Conservation (phyloP, 73 alveolate species). For the Paramecium sexaurelia region DNA sequence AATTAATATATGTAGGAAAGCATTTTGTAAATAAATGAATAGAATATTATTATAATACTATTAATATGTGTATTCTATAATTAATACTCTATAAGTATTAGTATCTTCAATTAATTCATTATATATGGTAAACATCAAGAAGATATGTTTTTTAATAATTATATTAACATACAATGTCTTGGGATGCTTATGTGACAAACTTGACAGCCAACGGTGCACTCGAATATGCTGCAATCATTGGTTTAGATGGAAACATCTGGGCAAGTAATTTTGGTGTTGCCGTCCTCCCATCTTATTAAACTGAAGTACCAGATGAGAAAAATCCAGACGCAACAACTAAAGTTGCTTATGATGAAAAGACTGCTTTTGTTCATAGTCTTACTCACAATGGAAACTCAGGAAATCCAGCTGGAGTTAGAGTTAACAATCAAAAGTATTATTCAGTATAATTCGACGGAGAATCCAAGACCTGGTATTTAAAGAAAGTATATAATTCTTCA, state of each 20-base stretch:
- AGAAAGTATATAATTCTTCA: conserved; percentile 9
- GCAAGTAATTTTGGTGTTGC: conserved; percentile 46
- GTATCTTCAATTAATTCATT: conserved; percentile 8
- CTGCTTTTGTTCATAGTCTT: not conserved
- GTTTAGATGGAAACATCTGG: conserved; percentile 49
- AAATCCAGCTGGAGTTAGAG: conserved; percentile 33
- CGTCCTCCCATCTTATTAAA: not conserved
- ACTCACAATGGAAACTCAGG: not conserved
- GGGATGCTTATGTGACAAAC: conserved; percentile 45
- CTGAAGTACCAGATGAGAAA: conserved; percentile 9
- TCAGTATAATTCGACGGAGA: conserved; percentile 17
- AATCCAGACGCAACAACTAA: not conserved
- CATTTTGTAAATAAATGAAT: not conserved
- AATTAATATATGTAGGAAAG: not conserved
- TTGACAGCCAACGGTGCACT: conserved; percentile 25
- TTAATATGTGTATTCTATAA: not conserved
- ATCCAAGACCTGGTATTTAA: conserved; percentile 18
- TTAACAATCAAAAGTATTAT: conserved; percentile 42
- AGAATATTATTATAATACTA: not conserved
- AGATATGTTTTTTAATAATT: not conserved
- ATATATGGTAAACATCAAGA: not conserved
- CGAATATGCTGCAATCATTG: conserved; percentile 49
- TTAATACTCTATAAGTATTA: not conserved
- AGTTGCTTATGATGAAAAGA: conserved; percentile 26
- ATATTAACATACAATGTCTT: conserved; percentile 19